Base-by-base conservation (phyloP, 805 yeast genomes). In the Candida piceae region DNA sequence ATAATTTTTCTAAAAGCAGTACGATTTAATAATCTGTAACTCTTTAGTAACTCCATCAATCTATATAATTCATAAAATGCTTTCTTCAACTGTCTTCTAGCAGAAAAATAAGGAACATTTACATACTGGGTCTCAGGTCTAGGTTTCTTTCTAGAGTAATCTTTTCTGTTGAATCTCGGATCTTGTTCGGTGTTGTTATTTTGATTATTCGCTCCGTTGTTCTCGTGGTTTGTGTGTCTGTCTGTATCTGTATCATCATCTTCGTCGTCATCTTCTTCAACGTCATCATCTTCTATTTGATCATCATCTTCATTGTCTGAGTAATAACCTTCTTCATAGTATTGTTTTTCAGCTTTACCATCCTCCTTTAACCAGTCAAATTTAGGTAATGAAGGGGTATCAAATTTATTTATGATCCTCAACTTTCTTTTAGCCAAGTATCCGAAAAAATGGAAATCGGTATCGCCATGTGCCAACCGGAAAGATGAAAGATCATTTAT, bases 1-100 rank as follows among this genome's bases (percentile, higher is more conserved):
- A 87, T 69, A 51, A 93, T 79, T 52, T 93, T 93, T 35, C 96
- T 73, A 51, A 89, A 78, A 0, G 94, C 98, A 0, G 95, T 88
- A 21, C 88, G 70, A 60, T 93, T 93, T 48, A 89, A 60, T 32
- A 80, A 67, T 46, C 85, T 70, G 57, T 79, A 93, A 1, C 85
- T 80, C 45, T 75, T 75, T 34, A 84, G 61, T 24, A 85, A 67
- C 41, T 84, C 84, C 43, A 87, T 63, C 7, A 84, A 74, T 40
- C 90, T 69, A 57, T 86, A 87, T 46, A 73, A 80, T 52, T 86
- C 95, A 39, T 76, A 61, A 19, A 81, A 56, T 0, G 94, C 94
- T 21, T 67, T 64, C 48, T 82, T 81, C 39, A 85, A 62, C 61
- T 79, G 84, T 43, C 80, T 66, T 46, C 79, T 65, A 3, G 94